A percentile compares a stretch with the other conserved stretches of the same genome.
Evolutionary conservation across 441 rosid species (phyloP).

Genomic region (Pelargonium myrrhifolium): DNA sequence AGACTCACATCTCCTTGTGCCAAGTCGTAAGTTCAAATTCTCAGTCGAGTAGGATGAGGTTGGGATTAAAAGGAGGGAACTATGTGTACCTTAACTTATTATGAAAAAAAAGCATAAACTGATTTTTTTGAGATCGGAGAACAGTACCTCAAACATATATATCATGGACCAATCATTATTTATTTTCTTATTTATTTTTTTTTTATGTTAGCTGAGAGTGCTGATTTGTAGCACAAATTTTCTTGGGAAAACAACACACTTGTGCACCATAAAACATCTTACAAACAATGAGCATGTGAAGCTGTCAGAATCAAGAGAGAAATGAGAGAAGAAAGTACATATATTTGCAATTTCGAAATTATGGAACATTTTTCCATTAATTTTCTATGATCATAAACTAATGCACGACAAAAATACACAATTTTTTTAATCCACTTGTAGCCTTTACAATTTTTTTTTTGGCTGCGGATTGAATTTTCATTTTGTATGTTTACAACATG

Average conservation of each 20-base stretch:
- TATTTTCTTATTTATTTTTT: too few relatives aligned
- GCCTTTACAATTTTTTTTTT: neutral
- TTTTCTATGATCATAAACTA: constrained; percentile 4
- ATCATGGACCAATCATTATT: too few relatives aligned
- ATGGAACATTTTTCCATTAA: constrained; percentile 13
- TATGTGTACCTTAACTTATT: too few relatives aligned
- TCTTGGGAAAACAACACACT: neutral
- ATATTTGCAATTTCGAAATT: constrained; percentile 1
- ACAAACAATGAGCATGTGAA: constrained; percentile 4
- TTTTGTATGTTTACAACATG: constrained; percentile 10
- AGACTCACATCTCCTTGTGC: too few relatives aligned
- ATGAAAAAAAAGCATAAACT: too few relatives aligned
- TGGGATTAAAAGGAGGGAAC: too few relatives aligned
- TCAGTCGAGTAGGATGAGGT: too few relatives aligned
- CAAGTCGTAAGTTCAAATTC: too few relatives aligned
- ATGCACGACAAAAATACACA: constrained; percentile 19
- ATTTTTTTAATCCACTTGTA: constrained; percentile 8
- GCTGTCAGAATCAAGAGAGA: neutral
- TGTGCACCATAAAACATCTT: too few relatives aligned
- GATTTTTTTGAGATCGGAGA: too few relatives aligned
- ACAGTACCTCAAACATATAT: too few relatives aligned
- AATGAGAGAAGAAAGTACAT: neutral
- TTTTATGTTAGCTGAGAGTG: too few relatives aligned
- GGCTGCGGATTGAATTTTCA: constrained; percentile 11
- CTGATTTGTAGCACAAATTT: neutral